A percentile compares a stretch with the other conserved stretches of the same genome.
Conservation (phyloP, 2,329 filamentous ascomycete species). For the Venturia carpophila region DNA sequence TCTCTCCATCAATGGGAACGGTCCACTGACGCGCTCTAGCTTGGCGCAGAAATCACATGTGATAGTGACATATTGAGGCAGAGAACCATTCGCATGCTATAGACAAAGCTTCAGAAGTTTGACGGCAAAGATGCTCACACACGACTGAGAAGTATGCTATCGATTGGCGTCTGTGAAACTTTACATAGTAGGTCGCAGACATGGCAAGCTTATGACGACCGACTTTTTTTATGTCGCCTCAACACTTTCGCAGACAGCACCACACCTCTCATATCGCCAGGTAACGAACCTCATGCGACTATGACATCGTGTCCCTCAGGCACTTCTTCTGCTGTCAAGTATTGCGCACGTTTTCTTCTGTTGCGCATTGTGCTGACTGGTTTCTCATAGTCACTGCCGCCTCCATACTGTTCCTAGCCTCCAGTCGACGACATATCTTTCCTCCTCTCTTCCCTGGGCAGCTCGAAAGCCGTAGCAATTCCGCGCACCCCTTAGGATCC, state of each 20-base stretch:
- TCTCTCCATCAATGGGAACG: neutral
- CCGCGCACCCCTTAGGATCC: neutral
- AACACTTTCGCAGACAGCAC: neutral
- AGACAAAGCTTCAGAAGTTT: neutral
- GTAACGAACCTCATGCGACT: neutral
- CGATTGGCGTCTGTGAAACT: neutral
- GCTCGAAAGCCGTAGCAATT: neutral
- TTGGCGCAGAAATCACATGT: conserved; percentile 1
- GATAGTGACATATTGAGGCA: neutral
- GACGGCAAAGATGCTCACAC: neutral
- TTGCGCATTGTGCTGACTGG: neutral
- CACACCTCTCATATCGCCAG: neutral
- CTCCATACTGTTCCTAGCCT: neutral
- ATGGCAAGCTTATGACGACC: neutral
- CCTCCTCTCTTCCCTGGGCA: neutral
- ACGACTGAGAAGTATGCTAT: neutral
- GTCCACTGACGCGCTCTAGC: neutral
- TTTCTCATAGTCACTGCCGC: neutral
- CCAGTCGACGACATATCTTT: neutral
- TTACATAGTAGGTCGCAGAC: neutral
- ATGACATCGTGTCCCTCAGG: neutral
- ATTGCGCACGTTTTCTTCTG: neutral
- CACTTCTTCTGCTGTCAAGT: neutral
- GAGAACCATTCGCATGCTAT: neutral
- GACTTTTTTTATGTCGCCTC: neutral